Base-by-base conservation (phyloP, 2,329 filamentous ascomycete species). In the Lecanicillium sp. region DNA sequence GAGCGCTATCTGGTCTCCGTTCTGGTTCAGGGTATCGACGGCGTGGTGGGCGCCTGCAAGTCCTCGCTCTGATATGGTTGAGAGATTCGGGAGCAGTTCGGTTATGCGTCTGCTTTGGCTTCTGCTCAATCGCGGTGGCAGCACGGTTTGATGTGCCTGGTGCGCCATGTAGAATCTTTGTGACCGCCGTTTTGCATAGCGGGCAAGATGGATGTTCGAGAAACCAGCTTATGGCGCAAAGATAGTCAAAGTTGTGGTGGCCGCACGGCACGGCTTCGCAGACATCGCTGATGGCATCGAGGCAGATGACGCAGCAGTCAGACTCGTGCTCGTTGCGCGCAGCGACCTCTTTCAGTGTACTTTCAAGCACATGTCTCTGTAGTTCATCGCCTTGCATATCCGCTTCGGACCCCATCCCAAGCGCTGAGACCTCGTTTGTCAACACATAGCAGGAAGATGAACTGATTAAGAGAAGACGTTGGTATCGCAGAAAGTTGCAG, bases 141-240 rank as follows among this genome's bases (percentile, higher is more conserved):
- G 16, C 15, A 9, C 35, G 40, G 15, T 30, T 22, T 2, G 25
- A 17, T 16, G 5, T 9, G 18, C 28, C 32, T 14, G 60, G 58
- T 50, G 78, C 75, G 45, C 78, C 72, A 56, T 89, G 83, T 46
- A 78, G 73, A 34, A 94, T 78, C 16, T 73, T 68, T 5, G 55
- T 51, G 27, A 80, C 66, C 29, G 52, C 46, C 4, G 66, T 53
- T 45, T 80, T 80, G 75, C 89, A 96, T 37, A 95, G 68, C 14
- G 90, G 89, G 53, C 89, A 95, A 34, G 68, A 73, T 1, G 80
- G 68, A 9, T 75, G 74, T 46, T 83, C 69, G 48, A 87, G 73
- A 5, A 94, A 67, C 89, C 90, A 95, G 60, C 73, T 88, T 16
- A 81, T 63, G 5, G 95, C 73, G 58, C 89, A 96, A 11, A 86